phyloP scores from a whole-genome alignment of 2,329 filamentous ascomycete species.

The Didymosphaeria variabile region DNA sequence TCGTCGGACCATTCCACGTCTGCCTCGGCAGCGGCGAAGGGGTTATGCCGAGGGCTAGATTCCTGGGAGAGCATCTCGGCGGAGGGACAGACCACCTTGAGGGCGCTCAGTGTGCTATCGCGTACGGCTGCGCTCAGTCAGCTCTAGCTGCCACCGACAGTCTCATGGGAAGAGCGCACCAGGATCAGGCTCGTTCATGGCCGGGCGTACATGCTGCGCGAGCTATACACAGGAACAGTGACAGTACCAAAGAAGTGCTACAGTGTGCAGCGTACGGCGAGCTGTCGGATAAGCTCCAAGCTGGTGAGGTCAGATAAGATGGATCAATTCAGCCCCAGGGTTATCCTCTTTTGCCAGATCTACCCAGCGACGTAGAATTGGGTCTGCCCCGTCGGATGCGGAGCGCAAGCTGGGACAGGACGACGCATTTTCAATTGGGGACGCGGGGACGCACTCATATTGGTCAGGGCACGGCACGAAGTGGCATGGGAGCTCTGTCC shows the following conservation, averaged over 20 bases:
- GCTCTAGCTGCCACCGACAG: constrained; percentile 23
- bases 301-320: background rate
- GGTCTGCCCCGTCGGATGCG: background rate
- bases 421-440: background rate
- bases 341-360: background rate
- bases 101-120: constrained; percentile 46
- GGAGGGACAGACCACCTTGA: constrained; percentile 49
- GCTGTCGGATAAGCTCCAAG: background rate
- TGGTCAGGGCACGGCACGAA: constrained; percentile 6
- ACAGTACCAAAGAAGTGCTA: background rate
- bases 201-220: constrained; percentile 22
- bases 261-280: background rate
- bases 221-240: constrained; percentile 8
- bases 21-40: constrained; percentile 36
- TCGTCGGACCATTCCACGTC: constrained; percentile 50
- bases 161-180: constrained; percentile 19
- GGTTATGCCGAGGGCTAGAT: constrained; percentile 30
- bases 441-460: constrained; percentile 7
- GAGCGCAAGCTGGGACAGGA: background rate
- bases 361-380: background rate
- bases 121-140: constrained; percentile 42
- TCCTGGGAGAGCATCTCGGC: constrained; percentile 39
- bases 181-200: constrained; percentile 25
- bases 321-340: background rate
- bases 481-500: constrained; percentile 8